Evolutionary conservation across 805 yeast species (phyloP), one percentile per base, ranked within the genome.

Genomic region (Ogataea minuta): DNA sequence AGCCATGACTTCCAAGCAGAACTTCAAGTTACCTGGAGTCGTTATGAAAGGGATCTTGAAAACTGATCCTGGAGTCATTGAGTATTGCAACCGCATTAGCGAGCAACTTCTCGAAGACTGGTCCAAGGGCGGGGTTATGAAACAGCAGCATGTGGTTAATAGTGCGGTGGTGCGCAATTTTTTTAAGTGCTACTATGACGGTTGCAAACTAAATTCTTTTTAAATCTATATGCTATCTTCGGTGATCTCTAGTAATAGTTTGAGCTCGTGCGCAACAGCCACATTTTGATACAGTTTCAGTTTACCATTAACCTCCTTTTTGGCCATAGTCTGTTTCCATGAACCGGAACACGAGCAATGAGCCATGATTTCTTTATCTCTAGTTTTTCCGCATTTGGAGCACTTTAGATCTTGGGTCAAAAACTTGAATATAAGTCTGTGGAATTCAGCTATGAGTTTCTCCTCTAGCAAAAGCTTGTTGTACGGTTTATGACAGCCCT

Each of bases 311-410:
- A 88, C 54, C 0, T 69, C 73, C 4, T 56, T 62, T 34, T 66
- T 64, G 4, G 68, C 56, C 14, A 79, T 58, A 0, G 85, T 77
- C 33, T 77, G 81, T 4, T 61, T 67, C 96, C 95, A 89, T 11
- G 63, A 58, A 7, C 99, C 99, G 0, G 99, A 91, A 59, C 99
- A 93, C 14, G 75, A 63, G 62, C 99, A 95, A 58, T 79, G 79
- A 21, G 69, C 69, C 23, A 88, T 74, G 74, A 93, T 70, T 46
- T 82, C 81, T 50, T 77, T 81, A 24, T 75, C 78, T 52, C 78
- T 77, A 41, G 87, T 67, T 41, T 68, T 75, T 17, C 76, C 71
- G 62, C 99, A 93, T 56, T 85, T 88, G 12, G 66, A 56, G 61
- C 99, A 93, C 50, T 74, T 76, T 52, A 84, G 67, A 60, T 91